Percentiles rank a stretch among this genome's conserved stretches.
Conservation (phyloP, 148 eudicot species). For the Rheum nobile region DNA sequence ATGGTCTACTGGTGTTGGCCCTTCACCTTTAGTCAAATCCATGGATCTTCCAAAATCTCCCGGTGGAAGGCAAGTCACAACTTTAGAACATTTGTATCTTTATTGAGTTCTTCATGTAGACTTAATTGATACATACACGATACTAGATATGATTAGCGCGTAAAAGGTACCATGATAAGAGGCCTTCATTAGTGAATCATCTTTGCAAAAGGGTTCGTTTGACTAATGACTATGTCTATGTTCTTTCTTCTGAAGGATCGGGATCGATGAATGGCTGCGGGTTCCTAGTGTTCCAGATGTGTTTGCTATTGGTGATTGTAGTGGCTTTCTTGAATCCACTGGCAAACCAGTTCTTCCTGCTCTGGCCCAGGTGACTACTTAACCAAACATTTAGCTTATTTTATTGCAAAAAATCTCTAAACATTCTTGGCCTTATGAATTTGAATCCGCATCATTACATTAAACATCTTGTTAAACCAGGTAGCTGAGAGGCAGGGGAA, state of each 20-base stretch:
- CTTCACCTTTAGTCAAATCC: slow-evolving; percentile 56
- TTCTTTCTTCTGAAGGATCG: slow-evolving; percentile 44
- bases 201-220: no score
- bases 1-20: slow-evolving; percentile 99
- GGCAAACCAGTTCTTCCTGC: slow-evolving; percentile 92
- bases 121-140: neutral
- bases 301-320: slow-evolving; percentile 86
- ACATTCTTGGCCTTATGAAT: neutral
- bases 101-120: neutral
- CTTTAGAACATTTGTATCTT: neutral
- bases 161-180: no score
- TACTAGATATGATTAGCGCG: neutral
- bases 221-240: no score
- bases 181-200: neutral
- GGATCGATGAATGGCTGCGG: slow-evolving; percentile 86
- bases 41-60: slow-evolving; percentile 68
- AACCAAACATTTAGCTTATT: neutral
- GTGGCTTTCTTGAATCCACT: slow-evolving; percentile 88
- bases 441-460: neutral
- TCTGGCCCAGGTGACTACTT: slow-evolving; percentile 66
- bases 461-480: slow-evolving; percentile 21
- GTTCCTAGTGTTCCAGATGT: slow-evolving; percentile 71
- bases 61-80: slow-evolving; percentile 64
- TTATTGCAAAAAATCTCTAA: neutral
- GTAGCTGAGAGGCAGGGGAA: slow-evolving; percentile 98